Base-by-base conservation (phyloP, 345 rosid species). In the Murraya paniculata region DNA sequence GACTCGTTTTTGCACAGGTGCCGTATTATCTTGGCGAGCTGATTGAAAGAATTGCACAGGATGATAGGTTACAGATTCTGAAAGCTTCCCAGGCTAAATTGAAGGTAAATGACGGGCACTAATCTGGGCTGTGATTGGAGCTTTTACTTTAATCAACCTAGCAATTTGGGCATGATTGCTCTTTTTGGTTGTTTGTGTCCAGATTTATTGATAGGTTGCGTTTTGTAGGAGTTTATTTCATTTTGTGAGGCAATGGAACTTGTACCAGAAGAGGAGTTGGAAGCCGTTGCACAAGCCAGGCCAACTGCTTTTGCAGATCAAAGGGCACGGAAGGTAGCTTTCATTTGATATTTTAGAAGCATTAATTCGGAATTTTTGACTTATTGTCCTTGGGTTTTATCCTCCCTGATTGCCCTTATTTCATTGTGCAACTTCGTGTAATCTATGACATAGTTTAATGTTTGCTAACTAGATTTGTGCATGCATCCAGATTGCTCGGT, bases 211-310 rank as follows among this genome's bases (percentile, higher is more conserved):
- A 78, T 58, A 73, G 53, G 19, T 58, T 22, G 35, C 35, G 11
- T 78, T 68, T 82, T 81, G 41, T 79, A 97, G 98, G 99, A 97
- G 74, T 93, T 94, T 81, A 64, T 89, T 79, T 85, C 94, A 0
- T 93, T 94, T 85, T 91, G 99, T 80, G 98, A 94, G 86, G 87
- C 89, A 28, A 91, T 95, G 94, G 95, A 92, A 73, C 92, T 95
- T 71, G 85, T 88, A 64, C 97, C 97, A 7, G 74, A 82, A 57
- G 98, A 90, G 79, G 97, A 93, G 84, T 79, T 88, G 81, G 91
- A 85, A 77, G 81, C 86, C 73, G 83, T 85, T 61, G 68, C 77
- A 22, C 87, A 88, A 66, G 92, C 86, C 55, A 84, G 82, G 68
- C 64, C 94, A 41, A 91, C 81, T 81, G 72, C 89, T 64, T 84